Conservation (phyloP, 192 early-diverging fungal genomes). For the Geranomyces michiganensis region DNA sequence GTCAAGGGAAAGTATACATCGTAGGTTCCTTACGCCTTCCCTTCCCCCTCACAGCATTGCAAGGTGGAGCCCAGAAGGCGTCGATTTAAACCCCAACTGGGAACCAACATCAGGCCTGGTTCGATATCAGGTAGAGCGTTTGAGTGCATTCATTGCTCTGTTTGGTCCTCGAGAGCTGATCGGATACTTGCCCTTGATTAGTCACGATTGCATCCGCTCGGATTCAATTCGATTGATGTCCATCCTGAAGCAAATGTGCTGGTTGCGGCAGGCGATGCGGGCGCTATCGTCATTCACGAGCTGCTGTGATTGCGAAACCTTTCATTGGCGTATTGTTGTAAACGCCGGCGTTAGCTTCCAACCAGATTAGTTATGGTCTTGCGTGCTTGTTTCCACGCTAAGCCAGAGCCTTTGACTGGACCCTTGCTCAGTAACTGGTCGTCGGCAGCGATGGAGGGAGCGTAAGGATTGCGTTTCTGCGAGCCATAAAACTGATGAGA, state of each 20-base stretch:
- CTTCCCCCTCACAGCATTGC: conserved; percentile 3
- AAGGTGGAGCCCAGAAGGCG: conserved; percentile 15
- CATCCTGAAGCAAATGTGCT: conserved; percentile 20
- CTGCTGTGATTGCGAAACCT: not conserved
- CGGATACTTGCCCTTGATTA: not conserved
- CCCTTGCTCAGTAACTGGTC: no score
- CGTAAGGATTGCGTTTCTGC: no score
- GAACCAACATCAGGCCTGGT: conserved; percentile 1
- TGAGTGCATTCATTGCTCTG: no score
- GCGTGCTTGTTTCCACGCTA: no score
- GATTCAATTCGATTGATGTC: conserved; percentile 25
- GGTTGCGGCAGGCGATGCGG: conserved; percentile 23
- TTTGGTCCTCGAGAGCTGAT: no score
- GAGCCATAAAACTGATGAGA: no score
- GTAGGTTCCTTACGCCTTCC: not conserved
- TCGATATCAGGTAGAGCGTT: not conserved
- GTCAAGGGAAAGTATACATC: not conserved
- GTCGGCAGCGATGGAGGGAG: no score
- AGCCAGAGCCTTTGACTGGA: no score
- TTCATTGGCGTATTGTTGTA: no score
- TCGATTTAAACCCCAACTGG: conserved; percentile 13
- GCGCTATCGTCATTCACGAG: conserved; percentile 15
- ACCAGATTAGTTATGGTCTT: no score
- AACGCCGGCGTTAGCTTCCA: no score
- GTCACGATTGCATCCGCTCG: conserved; percentile 15